Base-by-base conservation (phyloP, 176 grass and related monocot genomes). In the Ensete ventricosum region DNA sequence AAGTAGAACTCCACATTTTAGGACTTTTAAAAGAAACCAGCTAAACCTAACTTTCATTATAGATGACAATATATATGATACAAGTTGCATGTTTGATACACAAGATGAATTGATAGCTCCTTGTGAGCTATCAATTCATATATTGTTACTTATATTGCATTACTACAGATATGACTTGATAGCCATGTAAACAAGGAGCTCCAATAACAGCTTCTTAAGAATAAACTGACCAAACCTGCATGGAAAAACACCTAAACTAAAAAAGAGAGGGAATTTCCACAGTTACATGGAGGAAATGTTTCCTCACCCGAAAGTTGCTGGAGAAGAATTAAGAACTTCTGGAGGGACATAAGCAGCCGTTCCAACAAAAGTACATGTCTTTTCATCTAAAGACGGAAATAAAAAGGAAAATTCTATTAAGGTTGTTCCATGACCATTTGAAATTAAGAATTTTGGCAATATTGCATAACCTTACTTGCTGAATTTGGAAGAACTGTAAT, bases 281-380 rank as follows among this genome's bases (percentile, higher is more conserved):
- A 55, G 19, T 66, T 71, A 53, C 54, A 34, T 58, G 14, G 55
- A 25, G 50, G 29, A 71, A 25, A 79, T 75, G 53, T 83, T 62
- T 21, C 75, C 82, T 91, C 78, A 99, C 96, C 91, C 87, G 83
- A 82, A 95, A 76, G 96, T 99, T 79, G 96, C 88, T 58, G 96
- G 96, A 66, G 84, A 88, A 59, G 91, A 95, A 78, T 99, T 95
- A 62, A 99, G 86, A 79, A 99, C 96, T 70, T 99, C 96, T n/a
- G 96, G 96, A 81, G 96, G 96, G 58, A 99, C 82, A 75, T 99
- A 99, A 55, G 96, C 96, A 53, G 96, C 96, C 22, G 96, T 95
- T 79, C 96, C 91, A 55, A 99, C 91, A 89, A 99, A 99, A 75
- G 96, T 99, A 54, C 96, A 99, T 19, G 96, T 86, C 80, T 88